Evolutionary conservation across 2,329 filamentous ascomycete genomes (phyloP), one percentile per base, ranked within the genome.

Genomic region (Monilinia fructigena): DNA sequence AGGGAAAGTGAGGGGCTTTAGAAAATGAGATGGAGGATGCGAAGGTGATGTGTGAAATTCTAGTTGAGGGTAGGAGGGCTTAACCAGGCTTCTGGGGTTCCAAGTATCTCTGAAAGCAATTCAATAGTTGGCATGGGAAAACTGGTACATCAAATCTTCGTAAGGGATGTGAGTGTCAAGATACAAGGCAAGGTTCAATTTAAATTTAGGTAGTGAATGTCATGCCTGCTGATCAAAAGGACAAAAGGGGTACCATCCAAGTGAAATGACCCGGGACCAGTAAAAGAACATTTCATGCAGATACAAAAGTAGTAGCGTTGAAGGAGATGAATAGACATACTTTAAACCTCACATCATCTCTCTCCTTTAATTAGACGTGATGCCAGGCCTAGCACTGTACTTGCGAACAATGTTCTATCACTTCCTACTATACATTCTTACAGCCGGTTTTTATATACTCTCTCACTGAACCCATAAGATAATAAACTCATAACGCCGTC

Each of bases 401-500:
- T 50, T 14, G 28, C 38, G 58, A 61, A 40, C 31, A 60, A 20
- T 50, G 28, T 20, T 26, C 20, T 2, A 38, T 14, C n/a, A 26
- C n/a, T 61, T 61, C 60, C 40, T 42, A 63, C 35, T 40, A 63
- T 63, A 20, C 14, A n/a, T 23, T 56, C 35, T 42, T 26, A 20
- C 47, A 35, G 28, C 31, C 20, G 12, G 12, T 10, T 63, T 5
- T 45, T 63, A 28, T 56, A 48, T 61, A 40, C 31, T 50, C 58
- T 40, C 38, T 8, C 31, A 38, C 28, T 40, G 28, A 61, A 20
- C 6, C 26, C 35, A 63, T 20, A 40, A 14, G 14, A n/a, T 53
- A 60, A 28, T 47, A 54, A 52, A 23, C 45, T 14, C 45, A 28
- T 48, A 70, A 70, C 68, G 65, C 68, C 68, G 50, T 31, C 63